Evolutionary conservation across 2,329 filamentous ascomycete species (phyloP), one percentile per base, ranked within the genome.

Genomic region (Aspergillus intermedius): DNA sequence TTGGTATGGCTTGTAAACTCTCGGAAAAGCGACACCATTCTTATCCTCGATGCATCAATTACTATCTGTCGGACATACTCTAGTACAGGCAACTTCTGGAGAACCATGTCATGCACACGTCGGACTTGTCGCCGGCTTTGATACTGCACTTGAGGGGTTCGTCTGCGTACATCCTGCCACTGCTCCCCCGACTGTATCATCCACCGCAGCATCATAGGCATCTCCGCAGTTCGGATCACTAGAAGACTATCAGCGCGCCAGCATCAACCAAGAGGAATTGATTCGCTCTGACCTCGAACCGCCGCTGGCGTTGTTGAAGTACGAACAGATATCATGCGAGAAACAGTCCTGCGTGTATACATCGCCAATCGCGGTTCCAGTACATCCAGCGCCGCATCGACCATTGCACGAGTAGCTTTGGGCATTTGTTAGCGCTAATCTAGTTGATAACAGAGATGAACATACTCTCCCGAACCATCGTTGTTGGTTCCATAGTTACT

Each of bases 301-400:
- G 3, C 54, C 53, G 17, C 47, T 55, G 1, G 53, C 50, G 46
- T 55, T 42, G 7, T 54, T 48, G 5, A 56, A 56, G 22, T 55
- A 56, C 1, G 50, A 55, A 47, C 54, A 57, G 19, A 57, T 57
- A 22, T 57, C 54, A 47, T 57, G 54, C 17, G 54, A 54, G 41
- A 53, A 57, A 19, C 54, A 57, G 21, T 55, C 53, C 35, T 55
- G 54, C 8, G 54, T 56, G 15, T 56, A 56, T 8, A 45, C 54
- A 44, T 56, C 48, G 2, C 54, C 54, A 3, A 55, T 2, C 17
- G 53, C 54, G 3, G 39, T 19, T 2, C 54, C 54, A 1, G 43
- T 44, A 35, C 53, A 56, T 32, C 54, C 54, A 12, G 47, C 45
- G 15, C 54, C 54, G 32, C 54, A 56, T n/a, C 53, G 53, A 15